Base-by-base conservation (phyloP, 2,329 filamentous ascomycete genomes). In the Penicillium thymicola region DNA sequence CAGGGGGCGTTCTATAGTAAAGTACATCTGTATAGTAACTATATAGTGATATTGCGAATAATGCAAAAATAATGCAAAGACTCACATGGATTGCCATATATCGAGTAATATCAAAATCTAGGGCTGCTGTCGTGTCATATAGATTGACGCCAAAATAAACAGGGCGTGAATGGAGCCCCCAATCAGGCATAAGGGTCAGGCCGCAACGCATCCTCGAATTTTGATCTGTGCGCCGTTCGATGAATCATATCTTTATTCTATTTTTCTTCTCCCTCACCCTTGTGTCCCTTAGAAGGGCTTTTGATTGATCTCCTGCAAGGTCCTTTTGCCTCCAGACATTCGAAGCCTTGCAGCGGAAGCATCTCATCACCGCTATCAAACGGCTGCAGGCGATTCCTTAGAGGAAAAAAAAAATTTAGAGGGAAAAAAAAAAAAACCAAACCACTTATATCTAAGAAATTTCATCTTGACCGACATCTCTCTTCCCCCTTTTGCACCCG, bases 161-260 rank as follows among this genome's bases (percentile, higher is more conserved):
- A 55, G 46, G 53, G 46, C 51, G 53, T 40, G 47, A 44, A 51
- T 21, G 46, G 30, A 54, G 44, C 51, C 51, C 55, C 60, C 58
- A 61, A 65, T 66, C 62, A 66, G 62, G 64, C 64, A 66, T 59
- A 53, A 59, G 52, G 54, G 60, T 66, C 64, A 65, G 64, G 63
- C 64, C 63, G 64, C 61, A 65, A 65, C 62, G 60, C 64, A 64
- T 56, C 54, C 48, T 61, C 36, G 50, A 46, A 61, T 56, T 57
- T 56, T 58, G 51, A 65, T 63, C 61, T 65, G 61, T 65, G 61
- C 62, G 62, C 58, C 36, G 14, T 28, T 49, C 40, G 45, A 57
- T 57, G 47, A 54, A 59, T 59, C 56, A 53, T 47, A 49, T 47
- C 52, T 43, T 37, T 27, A 43, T n/a, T 54, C 40, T 43, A 34